These are phyloP conservation scores for Tinospora cordifolia DNA, from an alignment of 164 flowering plant species.

Conservation along the genomic window DNA sequence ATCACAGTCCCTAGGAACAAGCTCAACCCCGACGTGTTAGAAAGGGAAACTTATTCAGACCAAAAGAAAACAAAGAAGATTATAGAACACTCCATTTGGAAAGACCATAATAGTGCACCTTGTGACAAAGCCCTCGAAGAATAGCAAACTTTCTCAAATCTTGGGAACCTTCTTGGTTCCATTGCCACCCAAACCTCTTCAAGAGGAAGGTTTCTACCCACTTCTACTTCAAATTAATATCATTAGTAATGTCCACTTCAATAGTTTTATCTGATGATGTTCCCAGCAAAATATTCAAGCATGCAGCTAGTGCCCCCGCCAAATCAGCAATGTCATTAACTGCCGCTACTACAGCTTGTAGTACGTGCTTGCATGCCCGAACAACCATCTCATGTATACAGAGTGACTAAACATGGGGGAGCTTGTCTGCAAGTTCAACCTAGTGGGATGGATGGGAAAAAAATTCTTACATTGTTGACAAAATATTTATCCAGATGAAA, in stretches of 20 bases:
- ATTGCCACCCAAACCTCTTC: conserved; percentile 72
- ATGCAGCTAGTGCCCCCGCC: conserved; percentile 61
- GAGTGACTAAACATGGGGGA: conserved; percentile 91
- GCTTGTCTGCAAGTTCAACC: conserved; percentile 94
- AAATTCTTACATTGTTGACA: not conserved
- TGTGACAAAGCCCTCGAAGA: conserved; percentile 90
- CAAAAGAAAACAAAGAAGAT: conserved; percentile 3
- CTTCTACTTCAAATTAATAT: conserved; percentile 54
- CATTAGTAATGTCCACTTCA: conserved; percentile 29
- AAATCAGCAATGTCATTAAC: conserved; percentile 45
- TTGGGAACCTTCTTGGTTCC: conserved; percentile 40
- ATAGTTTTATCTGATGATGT: conserved; percentile 33
- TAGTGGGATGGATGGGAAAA: conserved; percentile 20
- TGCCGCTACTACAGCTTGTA: conserved; percentile 80
- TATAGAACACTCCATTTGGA: not conserved
- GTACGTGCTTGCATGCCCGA: conserved; percentile 82
- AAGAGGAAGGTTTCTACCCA: conserved; percentile 78
- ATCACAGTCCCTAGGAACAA: conserved; percentile 86
- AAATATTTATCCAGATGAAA: not conserved
- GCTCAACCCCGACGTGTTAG: conserved; percentile 85
- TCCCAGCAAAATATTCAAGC: conserved; percentile 79
- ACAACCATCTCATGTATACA: conserved; percentile 91
- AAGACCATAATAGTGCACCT: conserved; percentile 31
- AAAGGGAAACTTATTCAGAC: not conserved
- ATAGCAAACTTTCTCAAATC: conserved; percentile 70